phyloP scores from a whole-genome alignment of 1,284 basidiomycete genomes.

The Trichosporon sp. region DNA sequence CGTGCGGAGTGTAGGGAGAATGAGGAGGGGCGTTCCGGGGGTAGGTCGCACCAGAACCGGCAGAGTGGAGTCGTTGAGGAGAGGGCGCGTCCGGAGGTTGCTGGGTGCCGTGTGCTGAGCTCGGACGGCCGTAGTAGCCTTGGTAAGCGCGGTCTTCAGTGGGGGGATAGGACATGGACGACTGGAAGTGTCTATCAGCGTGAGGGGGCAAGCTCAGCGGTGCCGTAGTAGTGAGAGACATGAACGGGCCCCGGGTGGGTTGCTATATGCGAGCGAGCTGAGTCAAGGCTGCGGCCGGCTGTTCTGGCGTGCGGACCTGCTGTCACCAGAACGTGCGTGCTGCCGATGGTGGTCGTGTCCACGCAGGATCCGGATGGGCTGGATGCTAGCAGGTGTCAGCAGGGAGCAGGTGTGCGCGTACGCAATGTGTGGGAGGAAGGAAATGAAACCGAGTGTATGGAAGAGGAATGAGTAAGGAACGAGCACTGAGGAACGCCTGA shows the following conservation, averaged over 20 bases:
- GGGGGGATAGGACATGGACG: conserved; percentile 34
- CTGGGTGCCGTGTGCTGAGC: conserved; percentile 42
- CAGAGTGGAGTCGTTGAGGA: conserved; percentile 43
- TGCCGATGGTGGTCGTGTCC: neutral
- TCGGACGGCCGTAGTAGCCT: conserved; percentile 41
- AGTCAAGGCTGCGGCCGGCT: neutral
- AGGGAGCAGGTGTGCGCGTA: neutral
- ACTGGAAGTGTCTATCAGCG: conserved; percentile 27
- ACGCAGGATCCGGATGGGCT: neutral
- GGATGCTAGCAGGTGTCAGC: conserved; percentile 2
- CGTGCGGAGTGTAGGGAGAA: conserved; percentile 38
- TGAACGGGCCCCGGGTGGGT: conserved; percentile 23
- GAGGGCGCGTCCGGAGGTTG: conserved; percentile 32
- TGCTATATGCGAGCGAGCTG: neutral
- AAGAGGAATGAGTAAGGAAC: conserved; percentile 1
- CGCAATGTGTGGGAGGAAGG: neutral
- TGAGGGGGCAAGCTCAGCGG: conserved; percentile 28
- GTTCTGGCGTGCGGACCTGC: neutral
- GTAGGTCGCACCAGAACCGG: conserved; percentile 35
- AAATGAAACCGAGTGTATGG: neutral
- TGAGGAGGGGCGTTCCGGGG: conserved; percentile 36
- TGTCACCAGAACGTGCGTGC: neutral
- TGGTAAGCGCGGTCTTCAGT: conserved; percentile 38
- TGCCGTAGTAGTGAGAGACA: conserved; percentile 34
- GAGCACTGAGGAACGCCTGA: neutral